Evolutionary conservation across 352 stramenopile species (phyloP), one percentile per base, ranked within the genome.

Genomic region (Albugo candida): DNA sequence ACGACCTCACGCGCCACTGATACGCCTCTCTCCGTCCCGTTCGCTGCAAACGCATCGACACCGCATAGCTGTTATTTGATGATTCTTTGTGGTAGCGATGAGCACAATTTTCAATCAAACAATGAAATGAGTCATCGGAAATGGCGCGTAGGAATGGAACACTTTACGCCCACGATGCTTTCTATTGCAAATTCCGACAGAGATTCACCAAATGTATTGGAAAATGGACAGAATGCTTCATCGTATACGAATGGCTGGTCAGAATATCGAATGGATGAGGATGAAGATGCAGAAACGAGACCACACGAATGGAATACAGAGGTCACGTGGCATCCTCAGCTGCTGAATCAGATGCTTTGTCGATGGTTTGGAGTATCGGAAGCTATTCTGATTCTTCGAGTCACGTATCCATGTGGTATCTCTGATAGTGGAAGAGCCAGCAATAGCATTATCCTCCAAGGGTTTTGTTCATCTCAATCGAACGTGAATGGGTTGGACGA

Each of bases 141-240:
- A 51, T 86, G 73, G 73, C 62, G 70, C 41, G 50, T 67, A 48
- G 70, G 70, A 14, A 59, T 73, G 31, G 70, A 82, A 48, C 76
- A 88, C 48, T 88, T 85, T 19, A 88, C 76, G 10, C 76, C 76
- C 5, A 78, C 76, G 49, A 82, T 88, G 67, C 61, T 84, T 36
- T 62, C 64, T 13, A 64, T 88, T 14, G 71, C 65, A 1, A 70
- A 88, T 31, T 37, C 55, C 0, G 48, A 18, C 12, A 44, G 67
- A 5, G 75, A 84, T 45, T 53, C 48, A 24, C 48, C 48, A 13
- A 31, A 31, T 31, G 24, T 31, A 10, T 8, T 31, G 3, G 3
- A 31, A 10, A 16, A 34, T 5, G 48, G 42, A 20, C 36, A 36
- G 11, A 42, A 24, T 24, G 8, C 38, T 10, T 19, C 38, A 19